Conservation (phyloP, 2,329 filamentous ascomycete genomes). For the Tolypocladium amazonense region DNA sequence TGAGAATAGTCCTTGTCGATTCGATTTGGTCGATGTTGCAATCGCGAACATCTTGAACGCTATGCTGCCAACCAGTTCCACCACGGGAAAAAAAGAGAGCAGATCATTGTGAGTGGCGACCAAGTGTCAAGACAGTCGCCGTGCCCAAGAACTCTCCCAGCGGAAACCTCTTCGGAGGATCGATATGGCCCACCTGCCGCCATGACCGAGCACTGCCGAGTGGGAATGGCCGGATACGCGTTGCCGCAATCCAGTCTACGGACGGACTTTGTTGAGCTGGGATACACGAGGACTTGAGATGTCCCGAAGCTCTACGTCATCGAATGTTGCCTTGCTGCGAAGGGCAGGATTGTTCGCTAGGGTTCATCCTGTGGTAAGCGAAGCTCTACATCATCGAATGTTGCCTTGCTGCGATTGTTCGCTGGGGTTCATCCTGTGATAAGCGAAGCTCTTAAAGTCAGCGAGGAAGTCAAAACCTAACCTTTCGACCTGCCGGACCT, state of each 20-base stretch:
- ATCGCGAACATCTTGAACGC: neutral
- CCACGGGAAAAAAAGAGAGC: neutral
- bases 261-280: neutral
- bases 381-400: neutral
- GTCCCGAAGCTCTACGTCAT: neutral
- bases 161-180: too few relatives aligned
- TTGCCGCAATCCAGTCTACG: neutral
- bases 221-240: neutral
- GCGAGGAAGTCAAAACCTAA: too few relatives aligned
- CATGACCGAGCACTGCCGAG: neutral
- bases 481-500: too few relatives aligned
- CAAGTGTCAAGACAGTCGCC: neutral
- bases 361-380: neutral
- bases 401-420: neutral
- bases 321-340: neutral
- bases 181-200: neutral
- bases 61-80: neutral
- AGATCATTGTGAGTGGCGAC: neutral
- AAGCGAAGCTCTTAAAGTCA: neutral
- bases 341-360: neutral
- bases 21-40: neutral
- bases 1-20: too few relatives aligned
- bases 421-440: neutral
- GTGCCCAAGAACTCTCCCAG: neutral
- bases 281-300: neutral